Evolutionary conservation across 345 rosid species (phyloP), one percentile per base, ranked within the genome.

Genomic region (Brassica cretica): DNA sequence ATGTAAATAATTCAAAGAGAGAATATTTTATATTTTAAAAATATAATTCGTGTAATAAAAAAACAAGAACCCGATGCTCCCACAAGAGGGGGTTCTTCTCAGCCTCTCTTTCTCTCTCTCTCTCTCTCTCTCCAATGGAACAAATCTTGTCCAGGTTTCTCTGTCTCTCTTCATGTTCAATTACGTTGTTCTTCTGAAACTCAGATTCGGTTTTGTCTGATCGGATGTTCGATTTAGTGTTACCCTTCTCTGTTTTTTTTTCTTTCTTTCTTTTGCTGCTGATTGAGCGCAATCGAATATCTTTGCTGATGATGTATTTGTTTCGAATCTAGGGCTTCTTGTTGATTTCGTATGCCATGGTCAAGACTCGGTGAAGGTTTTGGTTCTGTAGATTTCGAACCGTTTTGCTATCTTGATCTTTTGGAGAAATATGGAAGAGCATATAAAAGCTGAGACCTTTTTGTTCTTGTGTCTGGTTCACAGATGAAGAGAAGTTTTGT

Each of bases 51-150:
- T 49, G 27, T 75, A 32, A 2, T 64, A 51, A 64, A 71, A 64
- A 76, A 55, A 71, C 35, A 55, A 77, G 76, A 71, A 77, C 72
- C 61, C 67, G 62, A 77, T 77, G 66, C 71, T 70, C 60, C 64
- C 56, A 39, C 10, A n/a, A 49, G 56, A 49, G 56, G 41, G 81
- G 64, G 81, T 78, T 71, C 72, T 71, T 78, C 76, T 77, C 76
- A 77, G 81, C 81, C 81, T 77, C 81, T 77, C 76, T 71, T 64
- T 69, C 67, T 16, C 71, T 61, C 37, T 53, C n/a, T 70, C 73
- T 30, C 62, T 69, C 10, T 71, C 37, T 53, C 64, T 70, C 56
- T 72, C 66, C 5, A 25, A 55, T 55, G 71, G 41, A 61, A 74
- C 12, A 64, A 74, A 73, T 73, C 76, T 49, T 61, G 70, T 73